A percentile compares a stretch with the other conserved stretches of the same genome.
Conservation (phyloP, 495 filamentous ascomycete genomes). For the Daldinia bambusicola region DNA sequence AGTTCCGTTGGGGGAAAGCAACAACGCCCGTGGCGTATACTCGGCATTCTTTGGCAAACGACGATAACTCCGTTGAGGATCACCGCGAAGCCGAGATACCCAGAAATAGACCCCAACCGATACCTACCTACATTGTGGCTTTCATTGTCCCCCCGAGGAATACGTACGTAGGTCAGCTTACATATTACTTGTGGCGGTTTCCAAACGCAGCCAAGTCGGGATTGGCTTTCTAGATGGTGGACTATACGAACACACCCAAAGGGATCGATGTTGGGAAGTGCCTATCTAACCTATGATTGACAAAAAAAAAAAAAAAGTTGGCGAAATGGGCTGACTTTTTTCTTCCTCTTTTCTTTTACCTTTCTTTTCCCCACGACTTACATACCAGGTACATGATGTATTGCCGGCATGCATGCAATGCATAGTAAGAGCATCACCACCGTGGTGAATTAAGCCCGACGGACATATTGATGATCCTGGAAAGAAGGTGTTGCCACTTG, state of each 20-base stretch:
- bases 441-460: background rate
- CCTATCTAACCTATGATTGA: no score
- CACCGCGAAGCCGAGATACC: background rate
- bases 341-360: background rate
- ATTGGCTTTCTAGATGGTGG: background rate
- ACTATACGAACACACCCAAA: background rate
- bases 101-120: background rate
- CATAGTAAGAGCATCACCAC: background rate
- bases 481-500: background rate
- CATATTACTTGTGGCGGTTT: conserved; percentile 5
- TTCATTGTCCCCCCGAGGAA: background rate
- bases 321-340: background rate
- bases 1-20: background rate
- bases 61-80: background rate
- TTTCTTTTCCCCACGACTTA: background rate
- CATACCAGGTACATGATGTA: background rate
- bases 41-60: background rate
- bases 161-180: conserved; percentile 15
- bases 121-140: background rate
- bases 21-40: background rate
- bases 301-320: background rate
- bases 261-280: background rate
- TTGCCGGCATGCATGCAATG: background rate
- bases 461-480: background rate
- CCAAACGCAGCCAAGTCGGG: background rate